A percentile compares a stretch with the other conserved stretches of the same genome.
phyloP scores from a whole-genome alignment of 805 yeast genomes.

The Cyberlindnera amylophila region DNA sequence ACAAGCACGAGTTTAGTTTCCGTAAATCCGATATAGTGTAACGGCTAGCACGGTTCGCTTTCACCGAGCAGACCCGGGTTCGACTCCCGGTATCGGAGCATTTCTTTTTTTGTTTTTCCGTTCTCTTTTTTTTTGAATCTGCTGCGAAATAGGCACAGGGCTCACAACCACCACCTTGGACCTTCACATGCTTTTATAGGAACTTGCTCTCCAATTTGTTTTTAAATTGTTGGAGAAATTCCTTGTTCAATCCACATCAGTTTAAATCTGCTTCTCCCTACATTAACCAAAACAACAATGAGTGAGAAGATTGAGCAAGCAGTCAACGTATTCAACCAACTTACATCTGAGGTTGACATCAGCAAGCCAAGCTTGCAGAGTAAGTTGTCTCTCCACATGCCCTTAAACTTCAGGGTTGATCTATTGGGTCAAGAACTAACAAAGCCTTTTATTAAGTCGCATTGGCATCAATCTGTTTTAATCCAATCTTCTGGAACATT shows the following conservation, averaged over 20 bases:
- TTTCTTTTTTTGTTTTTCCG: slow-evolving; percentile 19
- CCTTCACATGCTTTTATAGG: slow-evolving; percentile 4
- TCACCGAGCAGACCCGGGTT: slow-evolving; percentile 84
- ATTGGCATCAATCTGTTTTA: slow-evolving; percentile 71
- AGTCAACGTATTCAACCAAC: slow-evolving; percentile 20
- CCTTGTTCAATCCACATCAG: no score
- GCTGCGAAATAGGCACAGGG: neutral
- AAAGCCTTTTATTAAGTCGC: slow-evolving; percentile 36
- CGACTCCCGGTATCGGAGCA: slow-evolving; percentile 83
- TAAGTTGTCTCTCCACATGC: slow-evolving; percentile 13
- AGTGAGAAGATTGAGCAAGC: slow-evolving; percentile 14
- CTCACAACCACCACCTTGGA: neutral
- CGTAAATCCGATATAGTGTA: slow-evolving; percentile 65
- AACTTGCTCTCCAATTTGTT: no score
- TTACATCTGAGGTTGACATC: slow-evolving; percentile 24
- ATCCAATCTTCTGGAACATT: slow-evolving; percentile 94
- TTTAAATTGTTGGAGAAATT: neutral
- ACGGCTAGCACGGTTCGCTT: slow-evolving; percentile 83
- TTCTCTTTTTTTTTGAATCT: no score
- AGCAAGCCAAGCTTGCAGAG: slow-evolving; percentile 20
- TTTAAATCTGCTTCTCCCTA: neutral
- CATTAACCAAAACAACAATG: slow-evolving; percentile 9
- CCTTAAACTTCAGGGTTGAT: no score
- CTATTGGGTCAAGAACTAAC: no score
- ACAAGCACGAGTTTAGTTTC: neutral